Conservation (phyloP, 164 flowering plant species). For the Santalum album region DNA sequence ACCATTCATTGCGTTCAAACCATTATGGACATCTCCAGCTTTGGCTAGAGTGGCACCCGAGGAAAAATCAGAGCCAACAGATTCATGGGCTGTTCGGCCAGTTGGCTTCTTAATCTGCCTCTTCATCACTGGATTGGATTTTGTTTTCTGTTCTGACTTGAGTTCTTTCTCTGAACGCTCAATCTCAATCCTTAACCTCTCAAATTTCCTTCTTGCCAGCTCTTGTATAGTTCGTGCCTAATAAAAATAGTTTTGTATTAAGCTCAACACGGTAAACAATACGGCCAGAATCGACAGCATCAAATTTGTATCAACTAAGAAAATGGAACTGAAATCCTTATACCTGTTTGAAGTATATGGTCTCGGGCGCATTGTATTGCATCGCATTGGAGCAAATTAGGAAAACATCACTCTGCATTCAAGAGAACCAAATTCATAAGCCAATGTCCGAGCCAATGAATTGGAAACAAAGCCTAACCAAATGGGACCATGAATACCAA, state of each 20-base stretch:
- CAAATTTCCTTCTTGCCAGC: conserved; percentile 70
- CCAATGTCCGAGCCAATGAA: neutral
- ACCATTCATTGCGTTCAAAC: conserved; percentile 24
- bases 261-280: conserved; percentile 2
- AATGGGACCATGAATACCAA: too few species aligned
- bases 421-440: conserved; percentile 5
- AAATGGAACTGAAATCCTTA: neutral
- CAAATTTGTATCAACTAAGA: neutral
- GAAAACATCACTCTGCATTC: conserved; percentile 77
- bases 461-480: neutral
- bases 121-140: conserved; percentile 26
- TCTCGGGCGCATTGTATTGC: conserved; percentile 91
- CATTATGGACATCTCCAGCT: conserved; percentile 35
- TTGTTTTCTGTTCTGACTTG: conserved; percentile 43
- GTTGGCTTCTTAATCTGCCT: conserved; percentile 47
- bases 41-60: conserved; percentile 79
- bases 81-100: conserved; percentile 42
- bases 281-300: neutral
- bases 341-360: conserved; percentile 89
- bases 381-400: conserved; percentile 90
- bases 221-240: conserved; percentile 90
- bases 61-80: conserved; percentile 76
- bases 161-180: conserved; percentile 46
- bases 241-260: conserved; percentile 12
- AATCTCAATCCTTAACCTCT: conserved; percentile 36